These are phyloP conservation scores for Pulveroboletus frians DNA, from an alignment of 768 basidiomycete genomes.

Conservation along the genomic window DNA sequence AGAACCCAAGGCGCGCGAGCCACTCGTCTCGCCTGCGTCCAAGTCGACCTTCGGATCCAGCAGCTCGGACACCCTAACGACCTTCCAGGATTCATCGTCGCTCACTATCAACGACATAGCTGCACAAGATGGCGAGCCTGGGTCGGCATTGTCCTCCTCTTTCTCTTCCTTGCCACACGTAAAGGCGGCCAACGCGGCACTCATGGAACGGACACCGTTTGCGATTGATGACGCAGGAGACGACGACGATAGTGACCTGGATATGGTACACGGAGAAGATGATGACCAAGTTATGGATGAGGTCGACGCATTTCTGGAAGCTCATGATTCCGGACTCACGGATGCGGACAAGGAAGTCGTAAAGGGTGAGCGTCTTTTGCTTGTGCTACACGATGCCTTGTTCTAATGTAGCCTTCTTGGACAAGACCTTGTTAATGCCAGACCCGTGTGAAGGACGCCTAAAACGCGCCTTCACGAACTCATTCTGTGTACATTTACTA, in stretches of 20 bases:
- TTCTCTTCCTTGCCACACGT: constrained; percentile 62
- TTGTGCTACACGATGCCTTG: background rate
- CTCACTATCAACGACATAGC: constrained; percentile 44
- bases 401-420: background rate
- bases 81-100: constrained; percentile 38
- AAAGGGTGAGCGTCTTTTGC: constrained; percentile 48
- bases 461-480: background rate
- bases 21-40: constrained; percentile 67
- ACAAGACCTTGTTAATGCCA: constrained; percentile 55
- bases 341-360: constrained; percentile 76
- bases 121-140: constrained; percentile 18
- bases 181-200: constrained; percentile 70
- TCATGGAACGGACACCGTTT: constrained; percentile 91
- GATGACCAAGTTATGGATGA: constrained; percentile 87
- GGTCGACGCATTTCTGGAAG: constrained; percentile 93
- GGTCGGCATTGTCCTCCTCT: constrained; percentile 21
- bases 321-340: constrained; percentile 80
- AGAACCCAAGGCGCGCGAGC: constrained; percentile 86
- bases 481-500: constrained; percentile 14
- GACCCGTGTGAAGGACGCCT: constrained; percentile 38
- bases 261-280: constrained; percentile 49
- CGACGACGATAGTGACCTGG: constrained; percentile 58
- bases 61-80: constrained; percentile 26
- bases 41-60: constrained; percentile 46
- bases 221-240: constrained; percentile 89